Conservation (phyloP, 495 filamentous ascomycete species). For the Apodospora peruviana region DNA sequence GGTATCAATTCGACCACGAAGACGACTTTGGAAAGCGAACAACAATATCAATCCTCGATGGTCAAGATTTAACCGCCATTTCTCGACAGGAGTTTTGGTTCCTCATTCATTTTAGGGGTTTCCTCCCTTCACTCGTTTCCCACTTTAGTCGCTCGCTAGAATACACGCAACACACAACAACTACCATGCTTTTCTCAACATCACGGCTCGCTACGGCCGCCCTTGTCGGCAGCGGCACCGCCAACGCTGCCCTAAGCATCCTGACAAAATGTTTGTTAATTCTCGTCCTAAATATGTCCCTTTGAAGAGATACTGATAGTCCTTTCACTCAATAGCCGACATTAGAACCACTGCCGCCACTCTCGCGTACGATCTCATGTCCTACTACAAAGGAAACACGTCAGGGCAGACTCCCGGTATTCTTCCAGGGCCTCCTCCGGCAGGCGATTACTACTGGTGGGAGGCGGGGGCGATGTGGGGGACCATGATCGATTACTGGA, state of each 20-base stretch:
- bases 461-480: constrained; percentile 72
- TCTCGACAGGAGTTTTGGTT: constrained; percentile 9
- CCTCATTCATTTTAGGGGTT: background rate
- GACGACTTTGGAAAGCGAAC: background rate
- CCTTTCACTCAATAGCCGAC: too few relatives aligned
- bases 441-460: constrained; percentile 57
- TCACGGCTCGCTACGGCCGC: constrained; percentile 13
- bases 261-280: constrained; percentile 15
- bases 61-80: constrained; percentile 6
- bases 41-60: constrained; percentile 7
- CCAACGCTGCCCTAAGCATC: constrained; percentile 22
- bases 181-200: constrained; percentile 21
- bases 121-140: background rate
- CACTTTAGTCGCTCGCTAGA: constrained; percentile 13
- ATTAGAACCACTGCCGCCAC: constrained; percentile 22
- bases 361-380: constrained; percentile 56
- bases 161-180: background rate
- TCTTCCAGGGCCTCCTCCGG: constrained; percentile 49
- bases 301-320: too few relatives aligned
- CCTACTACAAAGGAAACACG: constrained; percentile 58
- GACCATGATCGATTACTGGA: constrained; percentile 72
- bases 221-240: constrained; percentile 11
- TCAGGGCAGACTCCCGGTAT: constrained; percentile 60
- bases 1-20: constrained; percentile 4
- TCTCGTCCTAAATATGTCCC: too few relatives aligned